Conservation (phyloP, 1,284 basidiomycete species). For the Rhodotorula sp. region DNA sequence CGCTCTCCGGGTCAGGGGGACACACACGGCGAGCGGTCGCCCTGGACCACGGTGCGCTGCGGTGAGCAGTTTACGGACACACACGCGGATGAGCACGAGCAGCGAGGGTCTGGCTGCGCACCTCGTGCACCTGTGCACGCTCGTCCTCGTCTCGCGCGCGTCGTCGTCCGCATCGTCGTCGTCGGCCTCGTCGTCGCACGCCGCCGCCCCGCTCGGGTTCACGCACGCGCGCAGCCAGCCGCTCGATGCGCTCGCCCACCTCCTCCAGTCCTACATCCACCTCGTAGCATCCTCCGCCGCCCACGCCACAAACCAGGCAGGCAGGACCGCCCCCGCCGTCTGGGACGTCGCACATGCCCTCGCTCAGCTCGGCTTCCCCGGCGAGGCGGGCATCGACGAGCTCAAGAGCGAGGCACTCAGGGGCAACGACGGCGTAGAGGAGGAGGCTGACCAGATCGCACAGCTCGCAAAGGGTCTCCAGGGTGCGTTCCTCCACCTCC, state of each 20-base stretch:
- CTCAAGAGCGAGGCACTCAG: slow-evolving; percentile 30
- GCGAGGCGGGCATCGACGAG: slow-evolving; percentile 14
- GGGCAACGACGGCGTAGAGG: slow-evolving; percentile 21
- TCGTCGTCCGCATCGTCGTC: slow-evolving; percentile 7
- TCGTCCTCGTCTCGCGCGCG: slow-evolving; percentile 30
- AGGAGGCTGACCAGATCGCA: slow-evolving; percentile 21
- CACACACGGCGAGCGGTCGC: no score
- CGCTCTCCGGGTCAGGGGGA: no score
- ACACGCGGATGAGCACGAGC: background rate
- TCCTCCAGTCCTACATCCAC: slow-evolving; percentile 41
- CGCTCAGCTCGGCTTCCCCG: slow-evolving; percentile 27
- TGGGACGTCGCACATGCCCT: slow-evolving; percentile 42
- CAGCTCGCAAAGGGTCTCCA: slow-evolving; percentile 27
- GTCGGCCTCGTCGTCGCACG: background rate
- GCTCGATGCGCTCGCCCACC: slow-evolving; percentile 41
- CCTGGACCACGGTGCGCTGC: no score
- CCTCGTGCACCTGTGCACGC: slow-evolving; percentile 29
- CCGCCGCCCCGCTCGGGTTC: slow-evolving; percentile 14
- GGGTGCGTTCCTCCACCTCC: slow-evolving; percentile 11
- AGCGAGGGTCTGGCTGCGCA: slow-evolving; percentile 15
- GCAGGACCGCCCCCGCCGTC: slow-evolving; percentile 30
- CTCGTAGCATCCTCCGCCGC: slow-evolving; percentile 34
- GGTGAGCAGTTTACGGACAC: no score
- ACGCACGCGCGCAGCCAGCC: slow-evolving; percentile 31
- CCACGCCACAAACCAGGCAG: slow-evolving; percentile 33